Conservation (phyloP, 495 filamentous ascomycete species). For the Cercophora scortea region DNA sequence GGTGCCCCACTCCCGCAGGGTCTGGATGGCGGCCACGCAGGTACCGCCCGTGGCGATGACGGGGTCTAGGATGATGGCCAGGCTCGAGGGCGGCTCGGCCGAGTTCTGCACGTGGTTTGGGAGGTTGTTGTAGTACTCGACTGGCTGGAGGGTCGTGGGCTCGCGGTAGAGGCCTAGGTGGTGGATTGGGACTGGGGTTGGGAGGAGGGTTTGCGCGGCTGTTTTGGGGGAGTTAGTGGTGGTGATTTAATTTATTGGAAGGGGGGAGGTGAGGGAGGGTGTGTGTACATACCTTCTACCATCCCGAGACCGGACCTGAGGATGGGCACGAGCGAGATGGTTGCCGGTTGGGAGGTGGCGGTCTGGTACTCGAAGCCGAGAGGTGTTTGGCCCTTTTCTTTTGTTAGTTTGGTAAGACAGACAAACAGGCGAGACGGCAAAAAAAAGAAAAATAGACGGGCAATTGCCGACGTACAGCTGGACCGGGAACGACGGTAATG, state of each 20-base stretch:
- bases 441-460: no score
- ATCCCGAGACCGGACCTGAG: constrained; percentile 84
- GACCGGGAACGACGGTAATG: constrained; percentile 42
- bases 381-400: constrained; percentile 58
- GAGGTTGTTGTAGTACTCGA: constrained; percentile 98
- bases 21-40: constrained; percentile 79
- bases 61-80: constrained; percentile 83
- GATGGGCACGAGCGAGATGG: constrained; percentile 82
- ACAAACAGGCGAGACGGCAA: no score
- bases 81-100: constrained; percentile 31
- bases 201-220: constrained; percentile 81
- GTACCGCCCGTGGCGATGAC: constrained; percentile 93
- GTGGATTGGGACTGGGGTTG: constrained; percentile 72
- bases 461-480: constrained; percentile 25
- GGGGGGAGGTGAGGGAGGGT: not conserved
- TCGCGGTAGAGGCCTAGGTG: constrained; percentile 93
- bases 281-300: constrained; percentile 58
- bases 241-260: not conserved
- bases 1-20: constrained; percentile 84
- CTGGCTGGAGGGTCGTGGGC: constrained; percentile 71
- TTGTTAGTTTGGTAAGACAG: not conserved
- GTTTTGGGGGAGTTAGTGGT: not conserved
- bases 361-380: constrained; percentile 65
- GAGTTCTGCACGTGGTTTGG: constrained; percentile 52
- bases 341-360: constrained; percentile 46